Evolutionary conservation across 2,329 filamentous ascomycete genomes (phyloP), one percentile per base, ranked within the genome.

Genomic region (Pseudopithomyces maydicus): DNA sequence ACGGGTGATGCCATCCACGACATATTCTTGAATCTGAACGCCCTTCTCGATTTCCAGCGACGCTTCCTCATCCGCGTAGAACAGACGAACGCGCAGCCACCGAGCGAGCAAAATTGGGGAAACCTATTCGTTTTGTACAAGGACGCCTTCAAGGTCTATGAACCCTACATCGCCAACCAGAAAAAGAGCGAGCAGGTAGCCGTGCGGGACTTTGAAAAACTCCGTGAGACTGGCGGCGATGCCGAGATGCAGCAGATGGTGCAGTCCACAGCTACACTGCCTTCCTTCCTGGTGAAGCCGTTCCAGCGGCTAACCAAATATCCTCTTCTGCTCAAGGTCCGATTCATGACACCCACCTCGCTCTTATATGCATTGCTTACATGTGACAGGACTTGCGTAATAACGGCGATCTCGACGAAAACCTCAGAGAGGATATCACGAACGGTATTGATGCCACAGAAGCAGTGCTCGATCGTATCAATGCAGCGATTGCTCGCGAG

Each of bases 261-360:
- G 5, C 88, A 91, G 59, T 92, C 94, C 67, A 91, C 91, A 56
- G 92, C 94, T 61, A 92, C 92, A 0, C 80, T 98, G 15, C 92
- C 95, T 66, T 92, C 92, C 3, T 99, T 99, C 72, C 81, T 99
- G 32, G 83, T 99, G 49, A 99, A 99, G 74, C 95, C 95, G 1
- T 97, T 99, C 83, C 95, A 99, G 77, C 86, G 95, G 66, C 80
- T 99, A 56, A 91, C 94, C 48, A 97, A 97, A 77, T 99, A 98
- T 72, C 95, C 95, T 3, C 80, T 99, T 11, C 82, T 99, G 55
- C 83, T 99, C 38, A 91, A 90, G 80, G 91, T 93, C 80, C 63
- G 79, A 6, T 19, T 17, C n/a, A 20, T 26, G 15, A 43, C 26
- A 4, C n/a, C 8, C 35, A 8, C 8, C 19, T 3, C 20, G n/a